Conservation (phyloP, 352 stramenopile species). For the Thalassiosira ordinaria region DNA sequence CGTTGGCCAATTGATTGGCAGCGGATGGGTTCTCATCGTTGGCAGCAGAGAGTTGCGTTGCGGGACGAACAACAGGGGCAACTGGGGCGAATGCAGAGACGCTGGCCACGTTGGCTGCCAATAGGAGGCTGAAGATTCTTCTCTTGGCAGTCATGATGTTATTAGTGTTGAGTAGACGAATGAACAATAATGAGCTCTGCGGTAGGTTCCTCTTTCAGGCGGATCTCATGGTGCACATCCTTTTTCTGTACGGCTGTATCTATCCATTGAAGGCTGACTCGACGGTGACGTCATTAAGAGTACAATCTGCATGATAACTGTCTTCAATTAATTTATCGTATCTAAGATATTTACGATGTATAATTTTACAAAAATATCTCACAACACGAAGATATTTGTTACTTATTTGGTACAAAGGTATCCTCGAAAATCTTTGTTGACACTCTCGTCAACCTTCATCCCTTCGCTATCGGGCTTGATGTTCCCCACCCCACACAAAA, state of each 20-base stretch:
- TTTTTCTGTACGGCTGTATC: too few relatives aligned
- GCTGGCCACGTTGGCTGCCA: background rate
- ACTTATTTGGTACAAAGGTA: too few relatives aligned
- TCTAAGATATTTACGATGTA: too few relatives aligned
- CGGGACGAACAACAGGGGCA: background rate
- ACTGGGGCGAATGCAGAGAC: conserved; percentile 23
- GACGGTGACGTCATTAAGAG: background rate
- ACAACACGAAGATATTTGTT: too few relatives aligned
- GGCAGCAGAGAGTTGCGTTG: conserved; percentile 5
- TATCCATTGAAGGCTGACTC: background rate
- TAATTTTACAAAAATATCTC: too few relatives aligned
- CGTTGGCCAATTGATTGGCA: background rate
- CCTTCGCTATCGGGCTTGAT: too few relatives aligned
- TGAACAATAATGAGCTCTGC: background rate
- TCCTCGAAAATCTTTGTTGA: too few relatives aligned
- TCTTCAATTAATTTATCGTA: background rate
- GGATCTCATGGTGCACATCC: background rate
- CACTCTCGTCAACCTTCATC: too few relatives aligned
- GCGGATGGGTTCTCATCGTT: background rate
- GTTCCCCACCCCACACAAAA: too few relatives aligned
- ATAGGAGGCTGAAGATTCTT: conserved; percentile 23
- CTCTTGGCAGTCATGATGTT: conserved; percentile 23
- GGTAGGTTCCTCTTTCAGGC: too few relatives aligned
- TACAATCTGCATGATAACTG: background rate
- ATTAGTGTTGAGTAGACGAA: background rate